Base-by-base conservation (phyloP, 2,329 filamentous ascomycete genomes). In the Pleoardoris graminearum region DNA sequence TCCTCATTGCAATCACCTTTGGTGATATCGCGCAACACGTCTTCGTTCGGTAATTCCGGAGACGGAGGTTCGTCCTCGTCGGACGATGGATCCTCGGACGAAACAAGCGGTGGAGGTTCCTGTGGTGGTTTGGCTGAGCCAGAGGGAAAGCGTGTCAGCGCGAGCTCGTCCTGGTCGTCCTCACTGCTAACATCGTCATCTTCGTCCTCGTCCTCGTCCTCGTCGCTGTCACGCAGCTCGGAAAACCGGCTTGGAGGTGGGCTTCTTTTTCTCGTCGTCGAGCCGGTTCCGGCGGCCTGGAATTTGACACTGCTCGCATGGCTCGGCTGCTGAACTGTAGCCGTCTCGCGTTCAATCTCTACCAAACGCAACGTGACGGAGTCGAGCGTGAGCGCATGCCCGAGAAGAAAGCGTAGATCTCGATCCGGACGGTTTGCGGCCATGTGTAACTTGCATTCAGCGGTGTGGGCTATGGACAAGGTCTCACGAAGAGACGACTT, bases 91-190 rank as follows among this genome's bases (percentile, higher is more conserved):
- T 32, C 41, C 3, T 33, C 41, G 4, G 25, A 32, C 5, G 25
- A 16, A 14, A 44, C 41, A 21, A 44, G 27, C 12, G n/a, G 8
- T 27, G 41, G 41, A 3, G 29, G 27, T 27, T 44, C 41, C 14
- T 44, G 16, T 10, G 27, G 41, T 21, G 41, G 27, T n/a, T 22
- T 44, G 27, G 25, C 17, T 3, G 41, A 14, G 4, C 41, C 41
- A 12, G 41, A 44, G 3, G 41, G 41, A 22, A 44, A 44, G 3
- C 41, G 27, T n/a, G 8, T 44, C 6, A 44, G 27, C 41, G 41
- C 27, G 16, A 44, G 41, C 17, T 44, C 41, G 11, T 44, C 41
- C 41, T 44, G 41, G 17, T 44, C 41, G 27, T 44, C 41, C 6
- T 44, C 41, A 17, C 41, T 44, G 17, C 41, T 44, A 5, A 33